phyloP scores from a whole-genome alignment of 768 basidiomycete species.

The Imleria badia region DNA sequence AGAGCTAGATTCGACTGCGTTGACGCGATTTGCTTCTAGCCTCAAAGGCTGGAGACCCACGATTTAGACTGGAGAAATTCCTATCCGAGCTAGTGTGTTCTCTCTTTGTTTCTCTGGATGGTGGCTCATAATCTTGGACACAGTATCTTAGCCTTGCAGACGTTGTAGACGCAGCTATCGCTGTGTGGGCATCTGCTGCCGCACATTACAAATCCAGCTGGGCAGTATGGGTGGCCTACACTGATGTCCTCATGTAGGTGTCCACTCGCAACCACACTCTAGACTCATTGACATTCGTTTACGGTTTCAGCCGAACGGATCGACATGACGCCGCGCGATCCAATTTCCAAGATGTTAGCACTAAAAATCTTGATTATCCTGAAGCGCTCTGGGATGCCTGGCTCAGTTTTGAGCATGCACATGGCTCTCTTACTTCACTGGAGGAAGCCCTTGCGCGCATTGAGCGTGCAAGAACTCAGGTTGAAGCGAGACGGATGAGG shows the following conservation, averaged over 20 bases:
- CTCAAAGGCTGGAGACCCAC: conserved; percentile 68
- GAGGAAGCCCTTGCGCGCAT: conserved; percentile 63
- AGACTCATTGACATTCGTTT: not conserved
- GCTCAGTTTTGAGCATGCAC: conserved; percentile 81
- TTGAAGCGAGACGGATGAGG: conserved; percentile 63
- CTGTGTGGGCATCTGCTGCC: conserved; percentile 63
- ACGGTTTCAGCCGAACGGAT: conserved; percentile 45
- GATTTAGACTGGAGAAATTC: conserved; percentile 81
- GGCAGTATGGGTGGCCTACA: conserved; percentile 72
- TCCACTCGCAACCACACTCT: not conserved
- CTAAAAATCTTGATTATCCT: conserved; percentile 88
- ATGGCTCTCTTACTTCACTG: conserved; percentile 70
- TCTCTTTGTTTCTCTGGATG: not conserved
- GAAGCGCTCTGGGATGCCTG: conserved; percentile 93
- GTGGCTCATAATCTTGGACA: not conserved
- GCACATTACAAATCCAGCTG: conserved; percentile 72
- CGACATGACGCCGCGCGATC: conserved; percentile 60
- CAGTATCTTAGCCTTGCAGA: conserved; percentile 49
- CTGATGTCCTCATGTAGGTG: conserved; percentile 70
- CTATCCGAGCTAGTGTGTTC: conserved; percentile 68
- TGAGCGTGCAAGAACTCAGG: conserved; percentile 60
- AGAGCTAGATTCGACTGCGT: not conserved
- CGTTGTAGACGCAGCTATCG: conserved; percentile 54
- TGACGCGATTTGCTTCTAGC: conserved; percentile 37
- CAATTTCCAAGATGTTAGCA: conserved; percentile 63